phyloP scores from a whole-genome alignment of 257 asterid species.

The Agastache rugosa region DNA sequence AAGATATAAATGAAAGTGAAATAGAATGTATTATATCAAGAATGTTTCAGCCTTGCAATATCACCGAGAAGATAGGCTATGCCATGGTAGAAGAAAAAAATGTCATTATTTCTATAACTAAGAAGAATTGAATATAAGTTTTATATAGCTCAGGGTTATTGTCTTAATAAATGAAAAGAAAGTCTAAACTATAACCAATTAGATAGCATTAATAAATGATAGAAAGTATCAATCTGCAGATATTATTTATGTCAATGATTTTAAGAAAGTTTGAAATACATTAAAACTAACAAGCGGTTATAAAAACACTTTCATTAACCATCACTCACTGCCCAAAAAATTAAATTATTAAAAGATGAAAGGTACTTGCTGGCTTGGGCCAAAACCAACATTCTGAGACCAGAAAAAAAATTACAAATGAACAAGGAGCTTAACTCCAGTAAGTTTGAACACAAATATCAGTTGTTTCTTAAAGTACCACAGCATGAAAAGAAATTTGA shows the following conservation, averaged over 20 bases:
- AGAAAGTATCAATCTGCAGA: background rate
- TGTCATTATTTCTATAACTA: background rate
- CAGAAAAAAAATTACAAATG: background rate
- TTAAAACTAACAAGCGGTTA: too few relatives aligned
- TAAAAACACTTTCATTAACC: background rate
- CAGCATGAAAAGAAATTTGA: background rate
- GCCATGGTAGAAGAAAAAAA: background rate
- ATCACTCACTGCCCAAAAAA: background rate
- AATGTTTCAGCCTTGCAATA: slow-evolving; percentile 21
- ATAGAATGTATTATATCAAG: slow-evolving; percentile 6
- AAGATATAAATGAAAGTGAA: slow-evolving; percentile 27
- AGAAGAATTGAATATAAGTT: background rate
- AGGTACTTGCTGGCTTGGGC: background rate
- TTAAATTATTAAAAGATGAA: background rate
- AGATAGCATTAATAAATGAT: background rate
- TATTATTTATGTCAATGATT: background rate
- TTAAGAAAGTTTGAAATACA: background rate
- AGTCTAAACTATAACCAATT: background rate
- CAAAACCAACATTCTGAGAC: background rate
- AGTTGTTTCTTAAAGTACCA: background rate
- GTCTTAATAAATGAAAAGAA: slow-evolving; percentile 1
- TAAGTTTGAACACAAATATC: background rate
- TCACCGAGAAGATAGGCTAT: background rate
- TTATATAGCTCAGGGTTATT: slow-evolving; percentile 4
- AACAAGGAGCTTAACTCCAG: slow-evolving; percentile 17